Evolutionary conservation across 2,329 filamentous ascomycete species (phyloP), one percentile per base, ranked within the genome.

Genomic region (Fusarium compactum): DNA sequence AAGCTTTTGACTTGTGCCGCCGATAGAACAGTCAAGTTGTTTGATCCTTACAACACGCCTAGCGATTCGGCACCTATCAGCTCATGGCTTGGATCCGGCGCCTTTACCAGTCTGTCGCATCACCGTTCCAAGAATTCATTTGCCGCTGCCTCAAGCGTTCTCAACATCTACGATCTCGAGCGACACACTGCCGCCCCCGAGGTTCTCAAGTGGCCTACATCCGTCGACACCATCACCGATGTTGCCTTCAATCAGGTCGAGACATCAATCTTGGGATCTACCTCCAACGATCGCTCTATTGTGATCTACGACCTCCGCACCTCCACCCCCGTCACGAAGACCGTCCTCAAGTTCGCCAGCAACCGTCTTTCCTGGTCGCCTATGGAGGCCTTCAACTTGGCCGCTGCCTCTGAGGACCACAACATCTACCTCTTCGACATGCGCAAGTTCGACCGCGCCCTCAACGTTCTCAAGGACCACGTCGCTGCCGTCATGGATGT

Each of bases 301-400:
- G 91, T 98, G 44, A 87, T 99, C 66, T 98, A 98, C 81, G 96
- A 99, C 78, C 86, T 98, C 47, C 90, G 96, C 54, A 97, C 95
- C 15, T 91, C 90, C 8, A 93, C 91, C 40, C 93, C 96, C 14
- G 85, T 98, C 20, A 88, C 92, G 69, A 95, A 95, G 77, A 91
- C 92, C 1, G 86, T 94, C 15, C 87, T 98, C 71, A 92, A 89
- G 56, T 91, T 99, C 72, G 90, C 94, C 40, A 92, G 89, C 63
- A 98, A 97, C 82, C 88, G 90, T 51, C 86, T 98, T 55, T 87
- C 92, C 45, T 99, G 95, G 94, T 98, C 98, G 73, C 96, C 96
- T 0, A 96, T 98, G 91, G 95, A 97, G 80, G 92, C 94, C 10
- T 97, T 97, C 85, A 97, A 98, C 82, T 91, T 98, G 77, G 95